Conservation (phyloP, 1,284 basidiomycete genomes). For the Hemileia vastatrix region DNA sequence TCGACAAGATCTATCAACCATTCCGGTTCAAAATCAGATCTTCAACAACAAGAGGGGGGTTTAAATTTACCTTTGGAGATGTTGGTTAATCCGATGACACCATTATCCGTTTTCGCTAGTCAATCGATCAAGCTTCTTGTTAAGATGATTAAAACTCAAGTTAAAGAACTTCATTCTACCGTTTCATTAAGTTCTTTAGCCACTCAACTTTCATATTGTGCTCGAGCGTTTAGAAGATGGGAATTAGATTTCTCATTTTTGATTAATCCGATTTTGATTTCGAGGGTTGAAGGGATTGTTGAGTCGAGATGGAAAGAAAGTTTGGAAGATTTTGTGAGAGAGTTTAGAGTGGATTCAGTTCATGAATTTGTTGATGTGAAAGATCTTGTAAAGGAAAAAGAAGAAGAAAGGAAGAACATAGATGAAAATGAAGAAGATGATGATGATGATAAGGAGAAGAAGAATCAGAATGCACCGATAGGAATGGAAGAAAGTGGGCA, state of each 20-base stretch:
- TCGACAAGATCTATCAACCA: background rate
- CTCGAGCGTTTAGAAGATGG: slow-evolving; percentile 80
- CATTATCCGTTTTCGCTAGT: slow-evolving; percentile 12
- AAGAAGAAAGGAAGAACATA: too few species aligned
- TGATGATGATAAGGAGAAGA: too few species aligned
- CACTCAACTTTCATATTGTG: slow-evolving; percentile 84
- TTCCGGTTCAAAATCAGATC: background rate
- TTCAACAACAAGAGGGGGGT: too few species aligned
- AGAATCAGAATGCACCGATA: too few species aligned
- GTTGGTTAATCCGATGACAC: slow-evolving; percentile 1
- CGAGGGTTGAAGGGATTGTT: slow-evolving; percentile 1
- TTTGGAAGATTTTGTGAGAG: background rate
- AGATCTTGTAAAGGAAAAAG: too few species aligned
- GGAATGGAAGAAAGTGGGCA: too few species aligned
- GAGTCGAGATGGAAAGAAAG: background rate
- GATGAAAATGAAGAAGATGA: too few species aligned
- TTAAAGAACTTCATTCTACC: slow-evolving; percentile 48
- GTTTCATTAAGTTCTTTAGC: slow-evolving; percentile 66
- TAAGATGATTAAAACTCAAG: background rate
- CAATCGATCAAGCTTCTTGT: slow-evolving; percentile 5
- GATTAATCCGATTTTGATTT: slow-evolving; percentile 30
- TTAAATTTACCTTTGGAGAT: too few species aligned
- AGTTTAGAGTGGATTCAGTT: too few species aligned
- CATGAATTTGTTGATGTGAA: too few species aligned
- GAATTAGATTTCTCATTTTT: slow-evolving; percentile 63